Percentiles rank a stretch among this genome's conserved stretches.
phyloP scores from a whole-genome alignment of 345 rosid genomes.

The Excoecaria cochinchinensis region DNA sequence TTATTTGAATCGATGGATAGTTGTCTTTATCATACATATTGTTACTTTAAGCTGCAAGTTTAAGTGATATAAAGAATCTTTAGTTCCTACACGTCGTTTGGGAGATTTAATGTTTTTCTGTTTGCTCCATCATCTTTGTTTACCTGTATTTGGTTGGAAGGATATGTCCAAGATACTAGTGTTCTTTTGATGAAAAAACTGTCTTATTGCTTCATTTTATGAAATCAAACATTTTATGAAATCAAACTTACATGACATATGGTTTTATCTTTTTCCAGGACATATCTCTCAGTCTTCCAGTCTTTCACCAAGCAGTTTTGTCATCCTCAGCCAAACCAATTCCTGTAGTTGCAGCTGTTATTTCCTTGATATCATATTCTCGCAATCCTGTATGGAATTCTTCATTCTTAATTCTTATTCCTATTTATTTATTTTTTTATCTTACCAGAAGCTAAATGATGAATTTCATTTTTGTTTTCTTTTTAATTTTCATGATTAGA shows the following conservation, averaged over 20 bases:
- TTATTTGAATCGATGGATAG: background rate
- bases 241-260: background rate
- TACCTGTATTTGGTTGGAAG: background rate
- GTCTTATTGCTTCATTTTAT: background rate
- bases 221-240: background rate
- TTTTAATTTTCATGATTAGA: background rate
- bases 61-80: background rate
- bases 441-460: background rate
- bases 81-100: background rate
- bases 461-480: background rate
- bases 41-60: background rate
- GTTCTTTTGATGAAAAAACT: background rate
- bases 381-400: conserved; percentile 56
- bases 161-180: background rate
- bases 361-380: conserved; percentile 73
- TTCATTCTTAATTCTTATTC: conserved; percentile 8
- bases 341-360: conserved; percentile 69
- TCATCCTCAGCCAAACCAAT: conserved; percentile 67
- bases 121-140: conserved; percentile 4
- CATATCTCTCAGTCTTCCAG: conserved; percentile 43
- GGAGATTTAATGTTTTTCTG: background rate
- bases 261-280: conserved; percentile 51
- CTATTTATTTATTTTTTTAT: background rate
- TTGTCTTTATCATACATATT: background rate
- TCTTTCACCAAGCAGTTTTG: conserved; percentile 74